These are phyloP conservation scores for Calendula officinalis DNA, from an alignment of 129 eudicot genomes.

Conservation along the genomic window DNA sequence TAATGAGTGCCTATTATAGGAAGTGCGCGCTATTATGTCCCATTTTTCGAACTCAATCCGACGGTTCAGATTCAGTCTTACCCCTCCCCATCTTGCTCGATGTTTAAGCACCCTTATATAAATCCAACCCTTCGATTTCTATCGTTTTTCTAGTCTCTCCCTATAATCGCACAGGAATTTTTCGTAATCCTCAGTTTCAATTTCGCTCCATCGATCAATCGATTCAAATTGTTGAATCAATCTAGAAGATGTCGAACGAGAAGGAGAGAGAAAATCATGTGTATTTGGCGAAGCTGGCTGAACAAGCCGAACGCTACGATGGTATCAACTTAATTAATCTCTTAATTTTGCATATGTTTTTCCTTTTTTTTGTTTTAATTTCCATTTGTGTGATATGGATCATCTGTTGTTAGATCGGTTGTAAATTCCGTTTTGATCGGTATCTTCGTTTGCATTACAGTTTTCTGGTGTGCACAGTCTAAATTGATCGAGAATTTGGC, in stretches of 20 bases:
- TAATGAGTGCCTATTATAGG: background rate
- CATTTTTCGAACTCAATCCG: conserved; percentile 29
- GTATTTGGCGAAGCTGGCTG: conserved; percentile 92
- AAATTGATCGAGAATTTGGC: conserved; percentile 12
- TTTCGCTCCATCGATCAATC: background rate
- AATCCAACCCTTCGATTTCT: conserved; percentile 21
- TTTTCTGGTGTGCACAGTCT: background rate
- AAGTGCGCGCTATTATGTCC: conserved; percentile 24
- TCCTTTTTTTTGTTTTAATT: background rate
- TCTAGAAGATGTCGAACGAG: conserved; percentile 59
- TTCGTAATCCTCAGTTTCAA: background rate
- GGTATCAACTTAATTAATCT: conserved; percentile 36
- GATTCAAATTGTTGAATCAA: conserved; percentile 2
- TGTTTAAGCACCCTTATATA: conserved; percentile 21
- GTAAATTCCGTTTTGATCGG: background rate
- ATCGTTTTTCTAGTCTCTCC: conserved; percentile 10
- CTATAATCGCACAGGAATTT: background rate
- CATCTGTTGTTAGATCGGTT: conserved; percentile 13
- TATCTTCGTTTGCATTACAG: background rate
- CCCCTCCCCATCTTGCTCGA: conserved; percentile 36
- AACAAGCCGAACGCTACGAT: conserved; percentile 96
- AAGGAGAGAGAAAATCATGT: conserved; percentile 90
- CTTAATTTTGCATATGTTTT: background rate
- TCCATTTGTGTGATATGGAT: conserved; percentile 9
- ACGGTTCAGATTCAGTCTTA: conserved; percentile 48